phyloP scores from a whole-genome alignment of 192 early-diverging fungal genomes.

The Pecoramyces ruminantium region DNA sequence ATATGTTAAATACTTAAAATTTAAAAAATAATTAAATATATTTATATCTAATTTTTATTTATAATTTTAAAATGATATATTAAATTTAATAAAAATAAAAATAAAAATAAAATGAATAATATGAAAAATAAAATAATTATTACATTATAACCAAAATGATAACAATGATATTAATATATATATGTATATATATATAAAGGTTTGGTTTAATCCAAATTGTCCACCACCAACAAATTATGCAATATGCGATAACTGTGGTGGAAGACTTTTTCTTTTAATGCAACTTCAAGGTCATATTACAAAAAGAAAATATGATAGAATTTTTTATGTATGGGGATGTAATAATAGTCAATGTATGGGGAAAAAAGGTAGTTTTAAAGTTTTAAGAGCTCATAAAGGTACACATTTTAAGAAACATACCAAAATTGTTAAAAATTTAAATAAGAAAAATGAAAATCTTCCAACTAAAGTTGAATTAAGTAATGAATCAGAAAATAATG shows the following conservation, averaged over 20 bases:
- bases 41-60: no score
- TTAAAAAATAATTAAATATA: no score
- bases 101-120: no score
- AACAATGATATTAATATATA: no score
- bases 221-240: conserved; percentile 5
- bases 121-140: no score
- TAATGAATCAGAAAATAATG: background rate
- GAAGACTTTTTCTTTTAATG: conserved; percentile 42
- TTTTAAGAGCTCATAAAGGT: conserved; percentile 29
- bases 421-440: background rate
- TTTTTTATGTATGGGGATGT: conserved; percentile 67
- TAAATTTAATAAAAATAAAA: no score
- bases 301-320: conserved; percentile 48
- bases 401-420: background rate
- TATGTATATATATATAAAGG: no score
- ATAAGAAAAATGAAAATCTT: background rate
- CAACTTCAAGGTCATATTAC: conserved; percentile 61
- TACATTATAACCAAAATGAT: no score
- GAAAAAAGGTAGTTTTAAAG: conserved; percentile 34
- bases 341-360: conserved; percentile 56
- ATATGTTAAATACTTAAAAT: no score
- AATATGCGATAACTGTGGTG: conserved; percentile 34
- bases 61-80: no score
- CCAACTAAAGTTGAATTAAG: no score
- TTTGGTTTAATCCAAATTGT: conserved; percentile 2